phyloP scores from a whole-genome alignment of 495 filamentous ascomycete species.

The Usnea hakonensis region DNA sequence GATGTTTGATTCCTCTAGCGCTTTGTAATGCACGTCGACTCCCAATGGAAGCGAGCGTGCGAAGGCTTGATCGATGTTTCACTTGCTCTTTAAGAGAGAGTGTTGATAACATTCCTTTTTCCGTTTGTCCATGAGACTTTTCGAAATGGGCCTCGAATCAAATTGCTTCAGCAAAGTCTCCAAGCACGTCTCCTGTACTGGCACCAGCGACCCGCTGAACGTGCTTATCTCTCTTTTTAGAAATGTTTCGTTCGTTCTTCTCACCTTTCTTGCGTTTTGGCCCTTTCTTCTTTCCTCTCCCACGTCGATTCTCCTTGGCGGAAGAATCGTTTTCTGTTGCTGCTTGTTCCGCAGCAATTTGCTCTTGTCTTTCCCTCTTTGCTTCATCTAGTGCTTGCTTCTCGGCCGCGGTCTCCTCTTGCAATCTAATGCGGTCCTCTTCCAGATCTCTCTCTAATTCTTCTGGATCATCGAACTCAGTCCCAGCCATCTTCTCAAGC shows the following conservation, averaged over 20 bases:
- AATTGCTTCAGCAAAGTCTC: slow-evolving; percentile 9
- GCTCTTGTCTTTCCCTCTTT: slow-evolving; percentile 28
- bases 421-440: slow-evolving; percentile 58
- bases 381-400: slow-evolving; percentile 36
- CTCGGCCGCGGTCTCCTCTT: slow-evolving; percentile 58
- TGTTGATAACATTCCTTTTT: background rate
- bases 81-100: background rate
- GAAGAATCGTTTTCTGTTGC: slow-evolving; percentile 34
- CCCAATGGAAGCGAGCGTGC: background rate
- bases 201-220: background rate
- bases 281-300: slow-evolving; percentile 23
- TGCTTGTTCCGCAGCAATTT: slow-evolving; percentile 29
- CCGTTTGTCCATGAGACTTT: too few species aligned
- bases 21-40: background rate
- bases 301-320: slow-evolving; percentile 31
- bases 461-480: slow-evolving; percentile 46
- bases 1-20: background rate
- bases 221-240: background rate
- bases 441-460: slow-evolving; percentile 56
- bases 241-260: background rate
- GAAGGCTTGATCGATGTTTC: background rate
- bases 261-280: slow-evolving; percentile 15
- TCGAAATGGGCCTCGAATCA: slow-evolving; percentile 1
- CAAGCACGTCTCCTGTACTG: background rate
- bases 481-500: slow-evolving; percentile 56